These are phyloP conservation scores for Osmozyma mogii DNA, from an alignment of 805 yeast genomes.

Conservation along the genomic window DNA sequence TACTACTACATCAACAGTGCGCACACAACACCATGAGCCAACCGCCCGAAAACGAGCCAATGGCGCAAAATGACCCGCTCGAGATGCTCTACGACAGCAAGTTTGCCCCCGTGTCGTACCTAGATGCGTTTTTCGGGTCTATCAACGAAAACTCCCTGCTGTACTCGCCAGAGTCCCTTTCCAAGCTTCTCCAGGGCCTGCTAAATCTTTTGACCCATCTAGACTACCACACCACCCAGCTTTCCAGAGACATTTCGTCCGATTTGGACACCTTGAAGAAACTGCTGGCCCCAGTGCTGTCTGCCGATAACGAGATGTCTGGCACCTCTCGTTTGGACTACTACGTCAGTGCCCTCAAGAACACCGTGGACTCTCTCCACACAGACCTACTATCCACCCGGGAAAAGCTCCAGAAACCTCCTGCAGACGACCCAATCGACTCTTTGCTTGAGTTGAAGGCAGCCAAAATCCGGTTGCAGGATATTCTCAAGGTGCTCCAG, in stretches of 20 bases:
- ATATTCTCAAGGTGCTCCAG: conserved; percentile 39
- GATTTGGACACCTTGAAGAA: conserved; percentile 42
- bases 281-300: conserved; percentile 44
- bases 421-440: conserved; percentile 15
- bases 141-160: conserved; percentile 17
- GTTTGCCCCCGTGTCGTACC: conserved; percentile 56
- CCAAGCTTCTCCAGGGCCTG: conserved; percentile 39
- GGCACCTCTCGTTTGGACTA: conserved; percentile 56
- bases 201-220: conserved; percentile 48
- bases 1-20: no score
- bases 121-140: conserved; percentile 52
- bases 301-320: conserved; percentile 17
- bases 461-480: conserved; percentile 38
- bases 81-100: conserved; percentile 63
- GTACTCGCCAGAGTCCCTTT: conserved; percentile 27
- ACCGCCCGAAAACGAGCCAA: no score
- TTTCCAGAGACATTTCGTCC: conserved; percentile 45
- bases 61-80: conserved; percentile 37
- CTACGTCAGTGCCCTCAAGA: conserved; percentile 52
- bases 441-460: conserved; percentile 36
- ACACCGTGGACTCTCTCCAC: conserved; percentile 51
- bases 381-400: conserved; percentile 7
- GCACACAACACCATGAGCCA: no score
- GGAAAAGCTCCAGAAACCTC: conserved; percentile 1
- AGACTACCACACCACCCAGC: conserved; percentile 54